These are phyloP conservation scores for Meyerozyma carpophila DNA, from an alignment of 1,139 yeast genomes.

Conservation along the genomic window DNA sequence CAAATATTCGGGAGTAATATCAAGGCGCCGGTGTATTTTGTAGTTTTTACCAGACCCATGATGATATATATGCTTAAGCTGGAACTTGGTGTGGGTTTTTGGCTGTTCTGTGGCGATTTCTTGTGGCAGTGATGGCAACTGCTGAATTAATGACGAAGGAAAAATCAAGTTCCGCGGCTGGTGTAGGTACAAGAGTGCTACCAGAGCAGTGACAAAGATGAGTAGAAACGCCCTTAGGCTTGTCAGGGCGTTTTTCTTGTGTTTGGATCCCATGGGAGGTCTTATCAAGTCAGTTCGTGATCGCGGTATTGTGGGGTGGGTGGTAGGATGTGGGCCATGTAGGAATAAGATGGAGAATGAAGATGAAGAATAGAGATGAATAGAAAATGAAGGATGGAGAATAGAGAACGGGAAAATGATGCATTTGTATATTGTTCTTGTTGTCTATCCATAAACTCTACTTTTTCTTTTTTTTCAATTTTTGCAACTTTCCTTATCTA, in stretches of 20 bases:
- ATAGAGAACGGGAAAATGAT: no score
- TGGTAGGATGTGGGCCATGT: neutral
- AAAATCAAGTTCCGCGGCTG: neutral
- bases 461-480: no score
- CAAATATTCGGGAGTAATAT: slow-evolving; percentile 37
- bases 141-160: neutral
- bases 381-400: neutral
- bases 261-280: neutral
- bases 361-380: neutral
- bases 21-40: slow-evolving; percentile 38
- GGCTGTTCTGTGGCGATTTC: neutral
- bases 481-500: neutral
- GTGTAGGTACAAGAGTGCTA: neutral
- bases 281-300: neutral
- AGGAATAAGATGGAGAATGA: neutral
- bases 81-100: slow-evolving; percentile 12
- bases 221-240: neutral
- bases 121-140: neutral
- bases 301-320: neutral
- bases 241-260: neutral
- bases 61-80: slow-evolving; percentile 45
- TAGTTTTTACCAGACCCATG: slow-evolving; percentile 41
- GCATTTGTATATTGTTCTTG: no score
- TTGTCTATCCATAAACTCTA: no score
- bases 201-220: neutral